Base-by-base conservation (phyloP, 2,329 filamentous ascomycete genomes). In the Nothophaeocryptopus gaeumannii region DNA sequence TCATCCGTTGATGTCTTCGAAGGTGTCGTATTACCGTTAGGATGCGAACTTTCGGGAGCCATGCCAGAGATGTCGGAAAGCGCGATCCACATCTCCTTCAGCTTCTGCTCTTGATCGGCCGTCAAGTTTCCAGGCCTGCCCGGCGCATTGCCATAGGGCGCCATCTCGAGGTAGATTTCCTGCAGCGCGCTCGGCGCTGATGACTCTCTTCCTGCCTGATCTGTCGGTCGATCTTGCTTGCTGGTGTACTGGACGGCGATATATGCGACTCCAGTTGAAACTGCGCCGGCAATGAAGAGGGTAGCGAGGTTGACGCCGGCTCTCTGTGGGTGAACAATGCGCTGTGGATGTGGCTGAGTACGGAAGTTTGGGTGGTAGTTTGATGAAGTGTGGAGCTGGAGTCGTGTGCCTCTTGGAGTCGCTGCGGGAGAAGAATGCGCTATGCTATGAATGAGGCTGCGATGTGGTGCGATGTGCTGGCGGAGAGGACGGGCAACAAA, bases 41-140 rank as follows among this genome's bases (percentile, higher is more conserved):
- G 53, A 33, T 38, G 50, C 45, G 47, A 53, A 46, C 47, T 47
- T 26, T 63, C 56, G 34, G 54, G 48, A 15, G 53, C 45, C 47
- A 90, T 78, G 26, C 86, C 88, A 66, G 87, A 90, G 38, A 96
- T 77, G 55, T 86, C 84, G 58, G 95, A 79, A 34, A 89, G 78
- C 46, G 84, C 75, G 11, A 79, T 72, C 93, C 93, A 99, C 59
- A 97, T 80, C 69, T 95, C 86, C 63, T 86, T 87, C 51, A 99
- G 76, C 73, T 95, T 96, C 56, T 81, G 80, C 63, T 96, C 89
- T 72, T 99, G 84, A 55, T 96, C 91, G 2, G 83, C 70, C n/a
- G 91, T 96, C 51, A 99, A 78, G 60, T 88, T 96, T 51, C 89
- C 90, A 47, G 89, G 81, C 54, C 90, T 84, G 45, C 93, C 93